phyloP scores from a whole-genome alignment of 768 basidiomycete genomes.

The Lactifluus volemus region DNA sequence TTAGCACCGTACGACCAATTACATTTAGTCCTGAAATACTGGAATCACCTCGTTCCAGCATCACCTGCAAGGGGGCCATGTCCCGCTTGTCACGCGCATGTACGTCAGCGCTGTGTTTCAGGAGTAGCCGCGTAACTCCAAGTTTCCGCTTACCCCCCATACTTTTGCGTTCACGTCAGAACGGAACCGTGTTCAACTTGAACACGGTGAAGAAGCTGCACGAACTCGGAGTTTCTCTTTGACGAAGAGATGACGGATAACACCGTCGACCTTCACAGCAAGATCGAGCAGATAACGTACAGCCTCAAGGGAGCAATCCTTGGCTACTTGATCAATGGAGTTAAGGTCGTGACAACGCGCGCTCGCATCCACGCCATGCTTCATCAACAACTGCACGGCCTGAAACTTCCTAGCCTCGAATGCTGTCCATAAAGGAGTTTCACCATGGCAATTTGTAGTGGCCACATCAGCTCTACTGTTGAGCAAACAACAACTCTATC shows the following conservation, averaged over 20 bases:
- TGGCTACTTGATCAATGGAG: not conserved
- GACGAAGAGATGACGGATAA: not conserved
- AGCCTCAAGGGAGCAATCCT: not conserved
- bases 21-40: too few species aligned
- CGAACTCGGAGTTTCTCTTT: too few species aligned
- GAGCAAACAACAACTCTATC: not conserved
- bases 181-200: not conserved
- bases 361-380: not conserved
- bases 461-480: not conserved
- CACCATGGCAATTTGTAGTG: not conserved
- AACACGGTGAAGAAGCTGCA: too few species aligned
- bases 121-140: too few species aligned
- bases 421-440: too few species aligned
- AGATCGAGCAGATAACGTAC: not conserved
- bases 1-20: too few species aligned
- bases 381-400: not conserved
- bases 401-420: not conserved
- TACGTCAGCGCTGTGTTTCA: too few species aligned
- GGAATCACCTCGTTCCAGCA: too few species aligned
- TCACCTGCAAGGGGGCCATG: too few species aligned
- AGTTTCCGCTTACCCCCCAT: not conserved
- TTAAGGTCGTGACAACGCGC: not conserved
- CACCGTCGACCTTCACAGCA: not conserved
- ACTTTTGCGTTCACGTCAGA: not conserved
- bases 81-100: too few species aligned